A percentile compares a stretch with the other conserved stretches of the same genome.
These are phyloP conservation scores for Hanseniaspora taiwanica DNA, from an alignment of 805 yeast species.

Conservation along the genomic window DNA sequence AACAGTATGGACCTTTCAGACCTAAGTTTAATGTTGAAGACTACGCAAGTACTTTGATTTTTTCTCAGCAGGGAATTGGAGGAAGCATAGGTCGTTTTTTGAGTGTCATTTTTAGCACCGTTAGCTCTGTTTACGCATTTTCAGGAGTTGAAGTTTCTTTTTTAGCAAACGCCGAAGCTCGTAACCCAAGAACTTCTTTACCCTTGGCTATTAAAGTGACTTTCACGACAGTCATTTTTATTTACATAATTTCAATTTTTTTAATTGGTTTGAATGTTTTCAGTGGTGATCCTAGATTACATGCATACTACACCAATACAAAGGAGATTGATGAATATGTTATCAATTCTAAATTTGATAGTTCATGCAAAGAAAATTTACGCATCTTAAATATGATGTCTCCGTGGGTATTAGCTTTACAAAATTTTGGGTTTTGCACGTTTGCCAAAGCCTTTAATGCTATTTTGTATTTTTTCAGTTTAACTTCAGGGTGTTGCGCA, in stretches of 20 bases:
- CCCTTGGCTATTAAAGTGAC: constrained; percentile 63
- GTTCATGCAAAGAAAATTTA: constrained; percentile 4
- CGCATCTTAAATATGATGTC: constrained; percentile 13
- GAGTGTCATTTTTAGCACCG: constrained; percentile 43
- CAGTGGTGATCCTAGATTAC: constrained; percentile 59
- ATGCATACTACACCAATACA: constrained; percentile 28
- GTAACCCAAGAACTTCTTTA: constrained; percentile 58
- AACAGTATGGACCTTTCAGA: constrained; percentile 50
- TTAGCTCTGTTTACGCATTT: constrained; percentile 57
- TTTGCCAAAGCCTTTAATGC: constrained; percentile 36
- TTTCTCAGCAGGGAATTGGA: constrained; percentile 36
- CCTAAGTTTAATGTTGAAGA: constrained; percentile 54
- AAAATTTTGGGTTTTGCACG: constrained; percentile 37
- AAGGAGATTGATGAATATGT: neutral
- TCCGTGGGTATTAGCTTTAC: constrained; percentile 48
- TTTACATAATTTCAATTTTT: constrained; percentile 54
- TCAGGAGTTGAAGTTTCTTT: constrained; percentile 70
- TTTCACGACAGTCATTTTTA: constrained; percentile 52
- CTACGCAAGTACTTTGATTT: constrained; percentile 30
- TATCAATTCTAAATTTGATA: neutral
- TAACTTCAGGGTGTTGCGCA: constrained; percentile 42
- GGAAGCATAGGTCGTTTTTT: constrained; percentile 47
- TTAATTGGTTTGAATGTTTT: constrained; percentile 56
- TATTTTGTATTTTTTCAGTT: constrained; percentile 39
- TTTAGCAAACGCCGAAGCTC: constrained; percentile 69